Base-by-base conservation (phyloP, 352 stramenopile species). In the Globisporangium takayamanum region DNA sequence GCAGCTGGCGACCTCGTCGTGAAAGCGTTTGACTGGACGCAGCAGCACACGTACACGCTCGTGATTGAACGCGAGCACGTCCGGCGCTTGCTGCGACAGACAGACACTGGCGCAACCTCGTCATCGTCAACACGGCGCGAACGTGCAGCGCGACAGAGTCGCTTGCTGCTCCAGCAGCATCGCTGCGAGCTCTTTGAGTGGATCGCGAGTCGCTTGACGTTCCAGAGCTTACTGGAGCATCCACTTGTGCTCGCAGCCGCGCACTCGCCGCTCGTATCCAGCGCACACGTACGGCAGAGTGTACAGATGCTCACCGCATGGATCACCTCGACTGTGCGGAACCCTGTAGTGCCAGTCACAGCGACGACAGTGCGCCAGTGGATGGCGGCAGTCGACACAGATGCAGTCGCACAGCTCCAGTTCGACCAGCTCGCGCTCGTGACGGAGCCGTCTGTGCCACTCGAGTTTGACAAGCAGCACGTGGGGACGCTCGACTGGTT, bases 201-300 rank as follows among this genome's bases (percentile, higher is more conserved):
- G 78, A 78, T 91, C 39, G 64, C 57, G 3, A 63, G 56, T 39
- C 75, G 72, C 18, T 47, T 91, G 12, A 66, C 66, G 0, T 87
- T 91, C 28, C 81, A 88, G 59, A 86, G 56, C 44, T 60, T 89
- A 30, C 42, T 84, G 20, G 75, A 88, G 14, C 81, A 91, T 53
- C 80, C 78, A 3, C 61, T 80, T 28, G 42, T 68, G 7, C 51
- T 87, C 0, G 58, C 66, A 6, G 58, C 74, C 37, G 63, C 68
- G 3, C 59, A 68, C 3, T 85, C 74, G 0, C 68, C 78, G 8
- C 64, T 88, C 18, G 44, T 63, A 2, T 71, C 63, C 52, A 67
- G 78, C 5, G 30, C 72, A 28, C 72, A 85, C 61, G 20, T 91
- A 49, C 73, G 76, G 11, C 59, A 74, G 45, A 88, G 73, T 39